phyloP scores from a whole-genome alignment of 148 eudicot genomes.

The Cornus controversa region DNA sequence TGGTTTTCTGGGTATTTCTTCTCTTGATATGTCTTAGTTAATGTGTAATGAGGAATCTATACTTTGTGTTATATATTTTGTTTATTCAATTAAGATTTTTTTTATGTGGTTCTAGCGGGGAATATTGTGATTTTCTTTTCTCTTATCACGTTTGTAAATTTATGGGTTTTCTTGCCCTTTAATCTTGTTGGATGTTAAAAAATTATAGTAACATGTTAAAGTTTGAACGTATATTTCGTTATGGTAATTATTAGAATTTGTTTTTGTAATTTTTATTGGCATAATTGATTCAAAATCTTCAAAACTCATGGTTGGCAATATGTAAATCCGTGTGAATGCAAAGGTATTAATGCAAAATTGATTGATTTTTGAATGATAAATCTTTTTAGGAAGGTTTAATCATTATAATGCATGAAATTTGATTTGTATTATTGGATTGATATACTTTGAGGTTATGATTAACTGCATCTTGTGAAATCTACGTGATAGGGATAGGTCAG shows the following conservation, averaged over 20 bases:
- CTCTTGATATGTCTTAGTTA: no score
- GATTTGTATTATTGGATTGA: not conserved
- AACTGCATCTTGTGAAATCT: not conserved
- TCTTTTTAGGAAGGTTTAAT: slow-evolving; percentile 1
- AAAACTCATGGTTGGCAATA: no score
- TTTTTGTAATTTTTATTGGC: no score
- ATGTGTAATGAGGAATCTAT: not conserved
- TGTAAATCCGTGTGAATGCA: no score
- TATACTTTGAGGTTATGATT: not conserved
- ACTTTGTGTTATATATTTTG: not conserved
- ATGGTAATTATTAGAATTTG: not conserved
- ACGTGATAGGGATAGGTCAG: not conserved
- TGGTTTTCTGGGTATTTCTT: not conserved
- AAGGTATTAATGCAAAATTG: not conserved
- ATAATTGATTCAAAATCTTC: not conserved
- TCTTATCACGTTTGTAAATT: not conserved
- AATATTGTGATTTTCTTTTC: not conserved
- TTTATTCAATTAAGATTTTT: not conserved
- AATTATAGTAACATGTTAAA: no score
- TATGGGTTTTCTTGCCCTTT: not conserved
- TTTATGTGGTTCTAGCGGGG: slow-evolving; percentile 1
- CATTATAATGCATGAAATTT: not conserved
- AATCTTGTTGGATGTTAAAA: no score
- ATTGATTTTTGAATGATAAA: not conserved
- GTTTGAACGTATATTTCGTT: not conserved